Conservation (phyloP, 495 filamentous ascomycete genomes). For the Aspergillus sparsus region DNA sequence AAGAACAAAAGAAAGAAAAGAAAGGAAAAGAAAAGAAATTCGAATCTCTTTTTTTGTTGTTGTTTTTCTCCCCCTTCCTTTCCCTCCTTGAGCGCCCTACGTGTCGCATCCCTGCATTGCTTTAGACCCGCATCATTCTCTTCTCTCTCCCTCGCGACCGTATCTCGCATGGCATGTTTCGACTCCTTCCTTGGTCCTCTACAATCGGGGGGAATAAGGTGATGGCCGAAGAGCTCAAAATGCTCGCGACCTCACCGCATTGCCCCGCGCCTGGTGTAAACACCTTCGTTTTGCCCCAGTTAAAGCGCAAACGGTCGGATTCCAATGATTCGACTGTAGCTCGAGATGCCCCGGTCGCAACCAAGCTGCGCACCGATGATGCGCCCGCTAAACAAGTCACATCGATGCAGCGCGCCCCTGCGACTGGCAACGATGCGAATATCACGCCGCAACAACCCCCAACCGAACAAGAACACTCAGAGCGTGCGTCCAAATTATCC, state of each 20-base stretch:
- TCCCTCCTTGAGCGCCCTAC: conserved; percentile 11
- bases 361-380: conserved; percentile 36
- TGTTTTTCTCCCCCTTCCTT: conserved; percentile 2
- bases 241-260: conserved; percentile 39
- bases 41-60: conserved; percentile 10
- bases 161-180: conserved; percentile 60
- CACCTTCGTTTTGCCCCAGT: conserved; percentile 41
- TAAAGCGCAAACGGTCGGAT: conserved; percentile 59
- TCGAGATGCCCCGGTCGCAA: conserved; percentile 35
- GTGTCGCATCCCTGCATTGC: conserved; percentile 31
- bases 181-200: conserved; percentile 56
- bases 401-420: conserved; percentile 11
- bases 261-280: conserved; percentile 43
- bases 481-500: conserved; percentile 11
- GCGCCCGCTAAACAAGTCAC: conserved; percentile 22
- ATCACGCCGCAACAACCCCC: conserved; percentile 18
- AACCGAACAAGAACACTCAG: conserved; percentile 12
- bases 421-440: conserved; percentile 8
- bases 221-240: conserved; percentile 50
- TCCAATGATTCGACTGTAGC: conserved; percentile 30
- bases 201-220: conserved; percentile 57
- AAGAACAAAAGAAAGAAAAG: too few relatives aligned
- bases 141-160: conserved; percentile 19
- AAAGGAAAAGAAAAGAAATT: not conserved
- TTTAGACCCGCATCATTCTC: conserved; percentile 21